Evolutionary conservation across 1,284 basidiomycete species (phyloP).

Genomic region (Phylloboletellus chloephorus): DNA sequence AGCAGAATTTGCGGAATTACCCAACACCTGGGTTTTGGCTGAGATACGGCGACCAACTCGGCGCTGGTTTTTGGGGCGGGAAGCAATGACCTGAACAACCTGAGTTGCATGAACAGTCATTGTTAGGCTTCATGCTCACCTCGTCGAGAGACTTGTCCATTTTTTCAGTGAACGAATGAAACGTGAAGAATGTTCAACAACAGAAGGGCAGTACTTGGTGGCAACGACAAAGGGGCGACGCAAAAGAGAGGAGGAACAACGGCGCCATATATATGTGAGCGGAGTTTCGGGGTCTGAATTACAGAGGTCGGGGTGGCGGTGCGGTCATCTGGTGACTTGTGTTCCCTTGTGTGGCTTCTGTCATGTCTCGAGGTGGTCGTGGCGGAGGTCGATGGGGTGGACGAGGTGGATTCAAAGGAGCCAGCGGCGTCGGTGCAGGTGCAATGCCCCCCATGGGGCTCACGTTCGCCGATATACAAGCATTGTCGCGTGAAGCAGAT

Average conservation of each 20-base stretch:
- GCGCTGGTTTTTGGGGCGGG: conserved; percentile 51
- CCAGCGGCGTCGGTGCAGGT: conserved; percentile 46
- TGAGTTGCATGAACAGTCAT: conserved; percentile 18
- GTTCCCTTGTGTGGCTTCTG: conserved; percentile 16
- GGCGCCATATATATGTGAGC: conserved; percentile 20
- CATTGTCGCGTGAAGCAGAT: conserved; percentile 66
- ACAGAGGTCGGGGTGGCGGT: conserved; percentile 2
- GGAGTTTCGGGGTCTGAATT: conserved; percentile 27
- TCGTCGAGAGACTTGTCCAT: conserved; percentile 92
- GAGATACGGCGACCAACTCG: conserved; percentile 42
- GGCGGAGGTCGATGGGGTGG: conserved; percentile 49
- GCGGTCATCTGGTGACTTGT: background rate
- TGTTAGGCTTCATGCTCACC: conserved; percentile 41
- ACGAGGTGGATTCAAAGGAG: conserved; percentile 51
- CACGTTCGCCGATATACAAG: conserved; percentile 71
- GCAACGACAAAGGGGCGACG: conserved; percentile 28
- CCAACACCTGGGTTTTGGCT: conserved; percentile 52
- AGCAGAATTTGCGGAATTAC: conserved; percentile 43
- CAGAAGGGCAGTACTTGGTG: conserved; percentile 11
- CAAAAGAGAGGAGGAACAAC: conserved; percentile 7
- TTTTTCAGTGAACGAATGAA: conserved; percentile 14
- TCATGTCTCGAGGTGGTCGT: conserved; percentile 60
- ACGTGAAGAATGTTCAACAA: background rate
- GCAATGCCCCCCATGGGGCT: conserved; percentile 69
- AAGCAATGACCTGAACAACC: conserved; percentile 63